phyloP scores from a whole-genome alignment of 129 eudicot species.

The Gnaphalium uliginosum region DNA sequence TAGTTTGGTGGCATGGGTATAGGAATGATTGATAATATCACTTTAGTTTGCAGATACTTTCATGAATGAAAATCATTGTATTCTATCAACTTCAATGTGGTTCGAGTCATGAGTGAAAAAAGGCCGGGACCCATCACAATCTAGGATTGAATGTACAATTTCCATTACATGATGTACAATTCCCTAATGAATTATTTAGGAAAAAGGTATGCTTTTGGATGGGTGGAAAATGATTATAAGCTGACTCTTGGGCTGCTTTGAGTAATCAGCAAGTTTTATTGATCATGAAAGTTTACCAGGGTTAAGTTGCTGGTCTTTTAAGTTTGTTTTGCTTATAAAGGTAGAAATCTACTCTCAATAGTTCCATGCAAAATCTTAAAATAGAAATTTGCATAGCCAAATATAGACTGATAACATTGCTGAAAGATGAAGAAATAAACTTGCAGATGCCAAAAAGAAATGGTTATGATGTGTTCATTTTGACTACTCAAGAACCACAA shows the following conservation, averaged over 20 bases:
- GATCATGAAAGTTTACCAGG: constrained; percentile 26
- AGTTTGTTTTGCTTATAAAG: constrained; percentile 34
- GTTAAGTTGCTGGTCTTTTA: constrained; percentile 38
- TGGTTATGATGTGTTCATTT: not conserved
- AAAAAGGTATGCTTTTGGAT: constrained; percentile 5
- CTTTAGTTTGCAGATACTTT: constrained; percentile 35
- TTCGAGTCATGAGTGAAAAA: not conserved
- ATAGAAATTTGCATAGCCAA: constrained; percentile 6
- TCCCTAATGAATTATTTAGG: constrained; percentile 10
- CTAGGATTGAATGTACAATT: constrained; percentile 10
- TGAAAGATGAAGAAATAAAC: not conserved
- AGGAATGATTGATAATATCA: constrained; percentile 43
- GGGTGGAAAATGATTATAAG: constrained; percentile 2
- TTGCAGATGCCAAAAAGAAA: not conserved
- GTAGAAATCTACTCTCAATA: constrained; percentile 17
- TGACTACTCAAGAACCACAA: too few relatives aligned
- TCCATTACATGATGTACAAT: constrained; percentile 27
- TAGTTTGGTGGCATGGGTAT: constrained; percentile 41
- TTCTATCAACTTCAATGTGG: constrained; percentile 18
- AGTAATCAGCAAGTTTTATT: constrained; percentile 30
- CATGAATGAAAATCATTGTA: constrained; percentile 55
- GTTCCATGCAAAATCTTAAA: constrained; percentile 18
- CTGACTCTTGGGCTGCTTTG: constrained; percentile 23
- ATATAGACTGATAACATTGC: not conserved
- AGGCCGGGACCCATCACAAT: constrained; percentile 33